Evolutionary conservation across 345 rosid species (phyloP).

Genomic region (Adansonia digitata): DNA sequence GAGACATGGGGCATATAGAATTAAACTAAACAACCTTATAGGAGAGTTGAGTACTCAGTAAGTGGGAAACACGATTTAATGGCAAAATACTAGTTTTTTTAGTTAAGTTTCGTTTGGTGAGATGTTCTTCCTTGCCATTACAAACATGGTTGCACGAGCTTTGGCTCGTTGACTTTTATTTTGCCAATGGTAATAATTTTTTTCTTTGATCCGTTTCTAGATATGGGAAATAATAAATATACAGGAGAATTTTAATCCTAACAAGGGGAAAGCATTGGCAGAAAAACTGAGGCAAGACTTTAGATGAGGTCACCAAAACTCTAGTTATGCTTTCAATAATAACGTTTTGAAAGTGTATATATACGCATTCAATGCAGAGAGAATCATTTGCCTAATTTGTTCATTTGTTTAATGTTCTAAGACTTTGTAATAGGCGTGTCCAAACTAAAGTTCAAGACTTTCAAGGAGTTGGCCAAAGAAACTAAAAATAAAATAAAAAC

Average conservation of each 20-base stretch:
- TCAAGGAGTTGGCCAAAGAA: too few relatives aligned
- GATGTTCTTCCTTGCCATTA: neutral
- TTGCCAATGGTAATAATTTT: neutral
- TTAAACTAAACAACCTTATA: neutral
- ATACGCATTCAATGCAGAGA: too few relatives aligned
- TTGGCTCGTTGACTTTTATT: neutral
- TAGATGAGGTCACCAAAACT: too few relatives aligned
- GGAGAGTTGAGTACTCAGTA: neutral
- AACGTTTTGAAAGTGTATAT: too few relatives aligned
- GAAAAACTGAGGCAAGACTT: too few relatives aligned
- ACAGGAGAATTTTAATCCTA: too few relatives aligned
- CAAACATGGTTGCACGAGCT: slow-evolving; percentile 4
- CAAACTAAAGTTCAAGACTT: too few relatives aligned
- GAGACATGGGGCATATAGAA: neutral
- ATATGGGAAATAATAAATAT: neutral
- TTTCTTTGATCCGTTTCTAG: neutral
- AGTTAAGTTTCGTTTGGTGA: neutral
- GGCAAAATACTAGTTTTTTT: neutral
- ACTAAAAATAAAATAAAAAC: too few relatives aligned
- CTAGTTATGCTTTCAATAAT: too few relatives aligned
- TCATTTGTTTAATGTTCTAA: too few relatives aligned
- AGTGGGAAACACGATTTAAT: neutral
- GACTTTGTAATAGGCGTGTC: too few relatives aligned
- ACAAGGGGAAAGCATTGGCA: too few relatives aligned
- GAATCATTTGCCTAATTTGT: neutral